These are phyloP conservation scores for Dianthus caryophyllus DNA, from an alignment of 148 eudicot genomes.

Conservation along the genomic window DNA sequence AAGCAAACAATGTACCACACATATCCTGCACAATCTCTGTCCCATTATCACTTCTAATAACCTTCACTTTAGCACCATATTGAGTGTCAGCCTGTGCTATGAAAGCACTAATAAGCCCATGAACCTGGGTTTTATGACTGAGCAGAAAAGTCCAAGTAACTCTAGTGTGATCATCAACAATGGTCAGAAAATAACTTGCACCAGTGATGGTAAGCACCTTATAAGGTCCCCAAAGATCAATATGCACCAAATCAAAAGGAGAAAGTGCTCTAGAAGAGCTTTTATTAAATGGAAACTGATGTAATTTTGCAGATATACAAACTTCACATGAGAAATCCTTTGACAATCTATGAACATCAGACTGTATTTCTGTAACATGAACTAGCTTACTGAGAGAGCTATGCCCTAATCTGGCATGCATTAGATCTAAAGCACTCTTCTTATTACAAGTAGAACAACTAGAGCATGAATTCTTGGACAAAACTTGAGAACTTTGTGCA, in stretches of 20 bases:
- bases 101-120: too few relatives aligned
- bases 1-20: too few relatives aligned
- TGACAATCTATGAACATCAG: background rate
- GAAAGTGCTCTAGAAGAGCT: background rate
- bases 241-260: background rate
- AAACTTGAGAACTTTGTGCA: too few relatives aligned
- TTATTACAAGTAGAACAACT: background rate
- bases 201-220: background rate
- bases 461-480: too few relatives aligned
- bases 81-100: too few relatives aligned
- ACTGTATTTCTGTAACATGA: background rate
- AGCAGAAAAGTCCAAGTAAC: background rate
- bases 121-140: too few relatives aligned
- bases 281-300: background rate
- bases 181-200: background rate
- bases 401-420: background rate
- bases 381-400: background rate
- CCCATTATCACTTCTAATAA: too few relatives aligned
- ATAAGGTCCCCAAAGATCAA: background rate
- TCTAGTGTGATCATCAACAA: background rate
- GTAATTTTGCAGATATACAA: background rate
- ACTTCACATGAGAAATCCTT: background rate
- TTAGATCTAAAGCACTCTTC: background rate
- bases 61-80: background rate
- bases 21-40: too few relatives aligned